phyloP scores from a whole-genome alignment of 176 grass and related monocot genomes.

The Pontederia crassipes region DNA sequence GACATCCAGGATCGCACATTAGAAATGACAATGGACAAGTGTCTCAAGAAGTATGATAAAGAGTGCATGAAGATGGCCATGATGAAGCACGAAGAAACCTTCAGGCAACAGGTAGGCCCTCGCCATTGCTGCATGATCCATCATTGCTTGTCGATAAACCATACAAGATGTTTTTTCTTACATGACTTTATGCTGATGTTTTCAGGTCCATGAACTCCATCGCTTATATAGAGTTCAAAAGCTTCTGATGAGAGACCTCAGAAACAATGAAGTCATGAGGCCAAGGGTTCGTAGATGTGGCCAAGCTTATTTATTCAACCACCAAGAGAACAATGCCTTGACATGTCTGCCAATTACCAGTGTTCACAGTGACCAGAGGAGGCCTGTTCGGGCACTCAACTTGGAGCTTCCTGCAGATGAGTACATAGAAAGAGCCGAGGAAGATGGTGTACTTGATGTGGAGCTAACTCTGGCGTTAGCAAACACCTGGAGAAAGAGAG shows the following conservation, averaged over 20 bases:
- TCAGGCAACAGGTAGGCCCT: conserved; percentile 52
- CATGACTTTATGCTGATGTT: background rate
- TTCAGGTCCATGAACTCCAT: conserved; percentile 70
- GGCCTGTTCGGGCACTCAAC: conserved; percentile 27
- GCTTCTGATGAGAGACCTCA: conserved; percentile 66
- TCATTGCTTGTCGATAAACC: background rate
- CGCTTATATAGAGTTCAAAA: conserved; percentile 66
- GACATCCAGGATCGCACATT: no score
- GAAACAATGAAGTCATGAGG: conserved; percentile 15
- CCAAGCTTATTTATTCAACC: no score
- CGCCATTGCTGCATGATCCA: background rate
- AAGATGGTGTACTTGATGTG: conserved; percentile 31
- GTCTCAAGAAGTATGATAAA: conserved; percentile 34
- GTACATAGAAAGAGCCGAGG: conserved; percentile 36
- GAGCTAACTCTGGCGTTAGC: conserved; percentile 59
- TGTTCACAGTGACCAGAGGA: conserved; percentile 22
- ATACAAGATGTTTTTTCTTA: background rate
- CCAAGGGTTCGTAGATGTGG: no score
- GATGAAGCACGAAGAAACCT: conserved; percentile 77
- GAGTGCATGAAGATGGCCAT: conserved; percentile 60
- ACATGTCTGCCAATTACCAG: no score
- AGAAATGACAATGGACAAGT: conserved; percentile 42
- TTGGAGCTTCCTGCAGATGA: conserved; percentile 39
- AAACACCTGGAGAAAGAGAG: conserved; percentile 33
- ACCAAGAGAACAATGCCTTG: no score